Evolutionary conservation across 495 filamentous ascomycete species (phyloP).

Genomic region (Penicillium angulare): DNA sequence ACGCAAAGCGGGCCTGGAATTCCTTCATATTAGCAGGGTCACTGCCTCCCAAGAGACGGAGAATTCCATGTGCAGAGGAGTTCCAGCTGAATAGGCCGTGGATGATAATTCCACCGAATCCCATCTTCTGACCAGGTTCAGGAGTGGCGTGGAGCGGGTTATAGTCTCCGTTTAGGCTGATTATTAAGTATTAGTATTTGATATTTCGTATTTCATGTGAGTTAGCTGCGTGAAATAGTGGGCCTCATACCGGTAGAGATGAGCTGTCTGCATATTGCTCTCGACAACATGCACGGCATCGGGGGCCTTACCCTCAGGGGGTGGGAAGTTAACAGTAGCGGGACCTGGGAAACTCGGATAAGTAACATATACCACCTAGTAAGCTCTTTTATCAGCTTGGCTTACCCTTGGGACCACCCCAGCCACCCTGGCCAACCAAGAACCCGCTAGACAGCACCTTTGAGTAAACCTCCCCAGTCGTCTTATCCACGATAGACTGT

Average conservation of each 20-base stretch:
- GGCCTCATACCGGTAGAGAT: conserved; percentile 60
- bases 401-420: conserved; percentile 85
- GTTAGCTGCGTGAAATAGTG: neutral
- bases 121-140: conserved; percentile 82
- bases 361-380: too few species aligned
- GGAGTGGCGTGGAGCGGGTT: conserved; percentile 87
- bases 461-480: conserved; percentile 68
- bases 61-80: conserved; percentile 69
- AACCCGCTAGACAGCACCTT: conserved; percentile 68
- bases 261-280: conserved; percentile 66
- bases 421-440: conserved; percentile 79
- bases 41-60: conserved; percentile 69
- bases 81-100: conserved; percentile 89
- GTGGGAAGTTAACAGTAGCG: conserved; percentile 68
- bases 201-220: neutral
- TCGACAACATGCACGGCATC: conserved; percentile 69
- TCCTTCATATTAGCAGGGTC: conserved; percentile 77
- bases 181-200: neutral
- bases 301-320: conserved; percentile 68
- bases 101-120: conserved; percentile 84
- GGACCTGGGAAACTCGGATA: conserved; percentile 47
- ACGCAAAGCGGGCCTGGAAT: conserved; percentile 85
- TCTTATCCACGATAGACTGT: conserved; percentile 68
- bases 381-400: neutral
- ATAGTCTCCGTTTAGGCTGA: conserved; percentile 80